A percentile compares a stretch with the other conserved stretches of the same genome.
Evolutionary conservation across 306 rosid species (phyloP).

Genomic region (Purshia tridentata): DNA sequence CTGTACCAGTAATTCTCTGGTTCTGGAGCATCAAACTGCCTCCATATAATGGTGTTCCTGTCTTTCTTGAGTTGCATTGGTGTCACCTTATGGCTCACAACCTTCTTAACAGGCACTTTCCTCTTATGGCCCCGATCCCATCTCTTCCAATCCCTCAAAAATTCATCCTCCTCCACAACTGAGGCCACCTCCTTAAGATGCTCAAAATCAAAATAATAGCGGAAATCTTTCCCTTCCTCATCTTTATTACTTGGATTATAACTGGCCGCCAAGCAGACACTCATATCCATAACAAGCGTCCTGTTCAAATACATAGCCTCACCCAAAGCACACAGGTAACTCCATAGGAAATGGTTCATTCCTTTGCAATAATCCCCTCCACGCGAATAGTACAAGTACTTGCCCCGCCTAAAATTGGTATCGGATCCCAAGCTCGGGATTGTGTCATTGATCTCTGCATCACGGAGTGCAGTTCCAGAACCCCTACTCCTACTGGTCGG

Average conservation of each 20-base stretch:
- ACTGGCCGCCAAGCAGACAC: conserved; percentile 63
- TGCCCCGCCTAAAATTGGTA: conserved; percentile 74
- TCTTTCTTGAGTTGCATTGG: conserved; percentile 92
- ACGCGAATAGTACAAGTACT: conserved; percentile 86
- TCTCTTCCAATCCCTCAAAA: conserved; percentile 78
- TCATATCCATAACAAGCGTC: conserved; percentile 96
- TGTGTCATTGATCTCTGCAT: conserved; percentile 91
- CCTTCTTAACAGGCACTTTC: conserved; percentile 70
- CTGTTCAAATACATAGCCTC: conserved; percentile 94
- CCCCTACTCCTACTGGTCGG: conserved; percentile 25
- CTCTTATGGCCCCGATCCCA: conserved; percentile 76
- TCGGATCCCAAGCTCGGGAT: conserved; percentile 78
- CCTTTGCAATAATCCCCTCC: conserved; percentile 99
- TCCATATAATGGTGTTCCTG: conserved; percentile 60
- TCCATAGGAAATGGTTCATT: conserved; percentile 95
- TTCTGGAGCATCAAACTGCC: conserved; percentile 90
- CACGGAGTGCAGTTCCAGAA: conserved; percentile 25
- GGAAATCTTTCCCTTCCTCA: conserved; percentile 91
- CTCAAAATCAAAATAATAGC: conserved; percentile 94
- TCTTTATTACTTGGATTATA: conserved; percentile 73
- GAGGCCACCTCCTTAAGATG: conserved; percentile 87
- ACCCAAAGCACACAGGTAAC: conserved; percentile 95
- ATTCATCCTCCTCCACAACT: conserved; percentile 86
- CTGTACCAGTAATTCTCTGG: conserved; percentile 98
- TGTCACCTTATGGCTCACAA: conserved; percentile 59